phyloP scores from a whole-genome alignment of 2,329 filamentous ascomycete genomes.

The Penicillium fuscoglaucum region DNA sequence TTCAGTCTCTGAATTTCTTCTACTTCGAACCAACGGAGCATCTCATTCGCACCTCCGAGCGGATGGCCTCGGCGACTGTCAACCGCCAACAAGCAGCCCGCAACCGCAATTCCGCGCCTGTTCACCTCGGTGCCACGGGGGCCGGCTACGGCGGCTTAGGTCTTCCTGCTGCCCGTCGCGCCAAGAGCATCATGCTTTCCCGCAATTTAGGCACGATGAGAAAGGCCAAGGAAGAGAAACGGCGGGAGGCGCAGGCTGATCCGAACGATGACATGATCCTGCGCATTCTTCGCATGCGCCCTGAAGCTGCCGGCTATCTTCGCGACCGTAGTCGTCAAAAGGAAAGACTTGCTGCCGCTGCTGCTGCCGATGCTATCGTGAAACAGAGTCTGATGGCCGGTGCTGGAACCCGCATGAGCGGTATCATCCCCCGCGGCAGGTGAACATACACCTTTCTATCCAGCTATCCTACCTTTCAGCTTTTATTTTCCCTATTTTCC shows the following conservation, averaged over 20 bases:
- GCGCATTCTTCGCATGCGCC: slow-evolving; percentile 89
- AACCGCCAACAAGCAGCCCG: slow-evolving; percentile 69
- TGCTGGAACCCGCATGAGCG: slow-evolving; percentile 54
- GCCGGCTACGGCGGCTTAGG: slow-evolving; percentile 53
- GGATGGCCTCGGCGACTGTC: slow-evolving; percentile 86
- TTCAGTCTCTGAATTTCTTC: slow-evolving; percentile 96
- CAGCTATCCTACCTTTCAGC: slow-evolving; percentile 4
- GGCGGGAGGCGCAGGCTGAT: slow-evolving; percentile 92
- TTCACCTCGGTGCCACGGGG: slow-evolving; percentile 47
- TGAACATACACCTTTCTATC: slow-evolving; percentile 17
- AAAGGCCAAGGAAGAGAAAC: slow-evolving; percentile 92
- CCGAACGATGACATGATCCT: slow-evolving; percentile 98
- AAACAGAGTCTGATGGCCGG: slow-evolving; percentile 77
- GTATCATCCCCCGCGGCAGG: slow-evolving; percentile 38
- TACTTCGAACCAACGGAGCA: slow-evolving; percentile 93
- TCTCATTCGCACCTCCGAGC: slow-evolving; percentile 90
- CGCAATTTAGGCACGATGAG: slow-evolving; percentile 95
- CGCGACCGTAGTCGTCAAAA: slow-evolving; percentile 90
- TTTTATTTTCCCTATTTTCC: not conserved
- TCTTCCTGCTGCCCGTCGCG: slow-evolving; percentile 50
- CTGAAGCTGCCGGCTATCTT: slow-evolving; percentile 83
- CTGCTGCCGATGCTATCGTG: slow-evolving; percentile 91
- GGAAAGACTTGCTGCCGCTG: slow-evolving; percentile 84
- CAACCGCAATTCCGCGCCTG: slow-evolving; percentile 70
- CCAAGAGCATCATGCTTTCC: slow-evolving; percentile 82